phyloP scores from a whole-genome alignment of 768 basidiomycete species.

The Suillus variegatus region DNA sequence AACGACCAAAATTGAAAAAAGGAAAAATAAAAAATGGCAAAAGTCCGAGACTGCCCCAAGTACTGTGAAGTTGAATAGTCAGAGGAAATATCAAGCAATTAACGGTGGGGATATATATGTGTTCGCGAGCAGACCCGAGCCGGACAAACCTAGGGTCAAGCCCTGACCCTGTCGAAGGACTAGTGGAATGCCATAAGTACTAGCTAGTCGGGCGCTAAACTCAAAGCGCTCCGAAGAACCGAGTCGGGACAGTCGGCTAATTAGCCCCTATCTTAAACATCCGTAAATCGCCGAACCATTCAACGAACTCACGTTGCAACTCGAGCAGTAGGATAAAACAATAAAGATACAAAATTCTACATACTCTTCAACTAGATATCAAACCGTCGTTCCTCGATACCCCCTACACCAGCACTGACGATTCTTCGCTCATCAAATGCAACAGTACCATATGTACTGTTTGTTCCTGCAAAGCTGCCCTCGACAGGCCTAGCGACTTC shows the following conservation, averaged over 20 bases:
- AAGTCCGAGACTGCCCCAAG: background rate
- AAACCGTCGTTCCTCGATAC: conserved; percentile 36
- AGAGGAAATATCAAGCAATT: background rate
- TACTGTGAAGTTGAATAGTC: background rate
- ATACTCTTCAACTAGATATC: conserved; percentile 25
- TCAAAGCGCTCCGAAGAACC: too few relatives aligned
- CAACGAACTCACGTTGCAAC: background rate
- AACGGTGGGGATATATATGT: background rate
- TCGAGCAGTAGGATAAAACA: background rate
- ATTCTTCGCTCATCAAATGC: conserved; percentile 78
- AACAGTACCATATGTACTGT: conserved; percentile 42
- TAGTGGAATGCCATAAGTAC: background rate
- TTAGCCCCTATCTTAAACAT: too few relatives aligned
- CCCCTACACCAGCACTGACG: conserved; percentile 43
- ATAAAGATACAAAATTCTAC: background rate
- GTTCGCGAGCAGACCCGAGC: background rate
- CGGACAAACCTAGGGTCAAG: background rate
- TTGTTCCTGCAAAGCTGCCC: conserved; percentile 36
- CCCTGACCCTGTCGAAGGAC: background rate
- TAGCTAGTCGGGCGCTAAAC: too few relatives aligned
- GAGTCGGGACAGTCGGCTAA: too few relatives aligned
- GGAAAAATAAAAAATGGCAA: background rate
- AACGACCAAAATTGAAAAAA: background rate
- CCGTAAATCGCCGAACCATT: too few relatives aligned
- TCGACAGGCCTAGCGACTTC: conserved; percentile 35